Evolutionary conservation across 2,329 filamentous ascomycete species (phyloP).

Genomic region (Escovopsis sp.): DNA sequence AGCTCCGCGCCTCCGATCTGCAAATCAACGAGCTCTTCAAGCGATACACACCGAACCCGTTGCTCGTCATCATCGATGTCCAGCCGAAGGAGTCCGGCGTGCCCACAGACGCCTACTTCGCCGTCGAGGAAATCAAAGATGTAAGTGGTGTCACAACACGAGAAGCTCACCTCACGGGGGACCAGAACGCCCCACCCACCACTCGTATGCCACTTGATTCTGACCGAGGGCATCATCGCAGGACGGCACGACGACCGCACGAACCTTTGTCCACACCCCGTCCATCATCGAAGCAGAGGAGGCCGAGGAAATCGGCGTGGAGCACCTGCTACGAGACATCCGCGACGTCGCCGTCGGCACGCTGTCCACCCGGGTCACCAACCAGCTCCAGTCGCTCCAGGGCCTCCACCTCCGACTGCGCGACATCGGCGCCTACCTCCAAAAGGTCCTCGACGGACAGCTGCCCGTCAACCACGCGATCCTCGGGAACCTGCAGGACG

Average conservation of each 20-base stretch:
- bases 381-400: constrained; percentile 93
- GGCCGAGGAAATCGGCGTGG: constrained; percentile 96
- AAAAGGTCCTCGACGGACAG: constrained; percentile 87
- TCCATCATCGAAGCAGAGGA: constrained; percentile 98
- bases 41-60: constrained; percentile 89
- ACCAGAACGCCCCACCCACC: background rate
- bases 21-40: constrained; percentile 99
- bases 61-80: constrained; percentile 96
- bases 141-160: constrained; percentile 29
- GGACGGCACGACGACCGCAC: constrained; percentile 93
- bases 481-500: constrained; percentile 93
- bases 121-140: constrained; percentile 98
- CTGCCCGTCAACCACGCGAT: constrained; percentile 96
- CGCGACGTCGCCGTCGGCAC: constrained; percentile 96
- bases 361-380: constrained; percentile 89
- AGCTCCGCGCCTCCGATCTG: constrained; percentile 88
- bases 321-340: constrained; percentile 94
- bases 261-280: constrained; percentile 96
- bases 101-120: constrained; percentile 97
- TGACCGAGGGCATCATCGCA: constrained; percentile 21
- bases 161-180: background rate
- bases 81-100: constrained; percentile 97
- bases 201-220: constrained; percentile 2
- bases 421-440: constrained; percentile 88
- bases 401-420: constrained; percentile 86